A percentile compares a stretch with the other conserved stretches of the same genome.
phyloP scores from a whole-genome alignment of 352 stramenopile species.

The Halophytophthora polymorphica region DNA sequence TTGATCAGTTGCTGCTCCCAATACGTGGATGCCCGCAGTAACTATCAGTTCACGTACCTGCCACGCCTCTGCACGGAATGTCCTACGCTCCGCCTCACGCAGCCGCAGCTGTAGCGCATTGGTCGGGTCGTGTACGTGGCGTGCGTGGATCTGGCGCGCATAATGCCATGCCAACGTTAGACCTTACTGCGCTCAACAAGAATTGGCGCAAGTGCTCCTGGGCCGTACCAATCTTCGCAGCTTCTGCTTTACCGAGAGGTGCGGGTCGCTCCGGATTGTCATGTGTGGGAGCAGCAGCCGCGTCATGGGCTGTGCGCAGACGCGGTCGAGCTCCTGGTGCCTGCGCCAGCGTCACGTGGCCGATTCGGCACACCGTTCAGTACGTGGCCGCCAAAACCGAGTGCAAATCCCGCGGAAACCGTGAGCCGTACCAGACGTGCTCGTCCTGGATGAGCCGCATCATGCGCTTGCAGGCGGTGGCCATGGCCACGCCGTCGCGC shows the following conservation, averaged over 20 bases:
- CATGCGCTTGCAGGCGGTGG: constrained; percentile 33
- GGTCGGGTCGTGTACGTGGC: constrained; percentile 43
- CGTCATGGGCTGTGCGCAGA: constrained; percentile 28
- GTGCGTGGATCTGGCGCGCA: constrained; percentile 32
- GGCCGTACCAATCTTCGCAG: constrained; percentile 38
- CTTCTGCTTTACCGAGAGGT: constrained; percentile 24
- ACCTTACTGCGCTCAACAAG: not conserved
- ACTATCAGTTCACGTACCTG: constrained; percentile 21
- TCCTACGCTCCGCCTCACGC: constrained; percentile 38
- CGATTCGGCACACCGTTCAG: not conserved
- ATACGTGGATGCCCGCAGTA: not conserved
- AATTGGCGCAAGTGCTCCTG: not conserved
- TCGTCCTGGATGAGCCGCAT: constrained; percentile 39
- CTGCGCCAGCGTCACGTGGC: constrained; percentile 14
- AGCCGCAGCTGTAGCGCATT: constrained; percentile 43
- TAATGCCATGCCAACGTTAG: constrained; percentile 3
- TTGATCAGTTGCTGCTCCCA: not conserved
- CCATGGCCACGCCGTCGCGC: constrained; percentile 32
- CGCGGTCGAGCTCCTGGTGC: constrained; percentile 28
- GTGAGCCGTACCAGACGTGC: constrained; percentile 32
- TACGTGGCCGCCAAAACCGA: not conserved
- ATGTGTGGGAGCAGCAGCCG: constrained; percentile 30
- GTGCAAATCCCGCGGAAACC: not conserved
- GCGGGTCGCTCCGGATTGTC: constrained; percentile 10
- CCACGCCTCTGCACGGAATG: constrained; percentile 27